Base-by-base conservation (phyloP, 192 early-diverging fungal species). In the Lunasporangiospora selenospora region DNA sequence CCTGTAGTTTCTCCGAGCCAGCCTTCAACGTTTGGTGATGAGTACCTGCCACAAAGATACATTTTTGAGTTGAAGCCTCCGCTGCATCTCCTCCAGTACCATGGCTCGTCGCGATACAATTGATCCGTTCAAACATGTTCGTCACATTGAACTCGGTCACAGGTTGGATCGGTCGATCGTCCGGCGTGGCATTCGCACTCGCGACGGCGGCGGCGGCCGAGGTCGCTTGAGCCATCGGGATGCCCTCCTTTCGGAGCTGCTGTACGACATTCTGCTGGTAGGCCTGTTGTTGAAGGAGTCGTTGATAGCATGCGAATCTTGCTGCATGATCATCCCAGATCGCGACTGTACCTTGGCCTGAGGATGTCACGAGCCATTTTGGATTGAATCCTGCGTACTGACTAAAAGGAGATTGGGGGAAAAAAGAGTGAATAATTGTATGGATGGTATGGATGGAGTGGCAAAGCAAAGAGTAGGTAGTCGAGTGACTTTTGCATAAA, bases 11-110 rank as follows among this genome's bases (percentile, higher is more conserved):
- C 61, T 58, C 58, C 7, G 62, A 59, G 1, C 55, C 69, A 1
- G 54, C 31, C n/a, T n/a, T n/a, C n/a, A n/a, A n/a, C n/a, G n/a
- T n/a, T n/a, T n/a, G n/a, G n/a, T n/a, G n/a, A 48, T 73, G 49
- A 8, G 69, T 73, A 4, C 69, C 69, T 30, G 69, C 54, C 24
- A 73, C 61, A 63, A 63, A 73, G 34, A 73, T n/a, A n/a, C n/a
- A n/a, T n/a, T n/a, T n/a, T n/a, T n/a, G n/a, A n/a, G n/a, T n/a
- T n/a, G n/a, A n/a, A n/a, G n/a, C n/a, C 37, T 34, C 47, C 13
- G 27, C 38, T 11, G 18, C 31, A 12, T 8, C 52, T 3, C 26
- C 52, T 5, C 12, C 24, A 2, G 42, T 18, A 13, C n/a, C 31
- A 15, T 57, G 40, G 18, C 37, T 57, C 8, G 60, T 73, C 18